These are phyloP conservation scores for Salinomyces thailandicus DNA, from an alignment of 2,329 filamentous ascomycete species.

Conservation along the genomic window DNA sequence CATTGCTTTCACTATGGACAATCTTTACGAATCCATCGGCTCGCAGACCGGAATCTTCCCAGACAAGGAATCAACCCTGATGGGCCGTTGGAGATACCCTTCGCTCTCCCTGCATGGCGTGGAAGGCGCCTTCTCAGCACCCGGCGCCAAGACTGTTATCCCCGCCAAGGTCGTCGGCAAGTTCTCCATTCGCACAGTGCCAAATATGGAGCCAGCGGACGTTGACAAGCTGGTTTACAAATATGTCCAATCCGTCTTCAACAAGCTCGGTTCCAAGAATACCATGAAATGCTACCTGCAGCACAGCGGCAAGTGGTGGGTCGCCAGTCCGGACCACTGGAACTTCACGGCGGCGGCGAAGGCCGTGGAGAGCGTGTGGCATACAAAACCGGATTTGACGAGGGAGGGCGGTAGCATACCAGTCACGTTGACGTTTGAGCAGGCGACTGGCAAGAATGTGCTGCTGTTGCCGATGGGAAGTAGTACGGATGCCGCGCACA, in stretches of 20 bases:
- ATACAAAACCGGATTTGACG: slow-evolving; percentile 86
- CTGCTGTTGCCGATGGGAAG: slow-evolving; percentile 92
- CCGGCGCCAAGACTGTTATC: slow-evolving; percentile 96
- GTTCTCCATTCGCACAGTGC: slow-evolving; percentile 95
- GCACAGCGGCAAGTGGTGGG: slow-evolving; percentile 98
- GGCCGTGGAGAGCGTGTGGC: slow-evolving; percentile 93
- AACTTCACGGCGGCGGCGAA: slow-evolving; percentile 93
- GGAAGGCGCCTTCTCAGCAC: slow-evolving; percentile 86
- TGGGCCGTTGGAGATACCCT: slow-evolving; percentile 92
- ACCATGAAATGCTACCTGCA: slow-evolving; percentile 68
- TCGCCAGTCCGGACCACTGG: slow-evolving; percentile 95
- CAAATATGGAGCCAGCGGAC: slow-evolving; percentile 87
- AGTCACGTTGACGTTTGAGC: slow-evolving; percentile 92
- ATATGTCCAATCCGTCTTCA: slow-evolving; percentile 74
- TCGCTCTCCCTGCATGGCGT: slow-evolving; percentile 90
- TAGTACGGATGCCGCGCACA: slow-evolving; percentile 91
- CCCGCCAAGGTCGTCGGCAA: slow-evolving; percentile 96
- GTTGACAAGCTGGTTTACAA: slow-evolving; percentile 79
- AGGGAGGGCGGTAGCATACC: slow-evolving; percentile 95
- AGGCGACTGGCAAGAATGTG: slow-evolving; percentile 96
- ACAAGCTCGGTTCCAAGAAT: slow-evolving; percentile 87
- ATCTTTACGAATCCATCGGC: slow-evolving; percentile 82
- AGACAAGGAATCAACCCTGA: slow-evolving; percentile 84
- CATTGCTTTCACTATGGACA: slow-evolving; percentile 94
- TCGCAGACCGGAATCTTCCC: slow-evolving; percentile 77